Evolutionary conservation across 75 land plant species (phyloP), one percentile per base, ranked within the genome.

Genomic region (Selaginella moellendorffii): DNA sequence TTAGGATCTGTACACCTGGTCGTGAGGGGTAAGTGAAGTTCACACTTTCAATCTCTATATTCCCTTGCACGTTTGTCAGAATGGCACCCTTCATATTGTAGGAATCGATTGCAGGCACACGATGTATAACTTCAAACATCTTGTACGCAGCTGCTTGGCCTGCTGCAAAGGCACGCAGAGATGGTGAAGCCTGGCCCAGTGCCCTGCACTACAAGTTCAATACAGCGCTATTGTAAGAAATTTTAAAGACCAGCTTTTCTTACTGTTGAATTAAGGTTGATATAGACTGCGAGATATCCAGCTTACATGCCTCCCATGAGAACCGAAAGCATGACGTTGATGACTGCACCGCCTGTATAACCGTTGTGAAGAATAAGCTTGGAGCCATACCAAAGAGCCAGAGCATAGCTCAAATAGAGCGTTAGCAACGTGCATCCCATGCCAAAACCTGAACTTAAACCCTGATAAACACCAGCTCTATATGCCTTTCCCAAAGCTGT

Each of bases 221-320:
- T 10, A 10, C 51, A 46, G 18, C 51, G n/a, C n/a, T n/a, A n/a
- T 46, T 46, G 51, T 10, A 46, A 46, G 10, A 46, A 18, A 46
- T 46, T 10, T 18, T 46, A 46, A 46, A 46, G 51, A n/a, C n/a
- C n/a, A n/a, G n/a, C n/a, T n/a, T n/a, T n/a, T n/a, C n/a, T n/a
- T n/a, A n/a, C n/a, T n/a, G n/a, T n/a, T n/a, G n/a, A n/a, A n/a
- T n/a, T n/a, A n/a, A n/a, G n/a, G n/a, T n/a, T n/a, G n/a, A n/a
- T n/a, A n/a, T n/a, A n/a, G 51, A 18, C 51, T 46, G 10, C 18
- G 10, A 10, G 51, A 46, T 46, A 46, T 8, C 21, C 5, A 2
- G 5, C 59, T 56, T 56, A 56, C 59, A 56, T 56, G 59, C 59
- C 59, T 56, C 59, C 59, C 24, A 25, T 56, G 59, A 56, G 59